Percentiles rank a stretch among this genome's conserved stretches.
Evolutionary conservation across 2,329 filamentous ascomycete genomes (phyloP).

Genomic region (Cadophora sp.): DNA sequence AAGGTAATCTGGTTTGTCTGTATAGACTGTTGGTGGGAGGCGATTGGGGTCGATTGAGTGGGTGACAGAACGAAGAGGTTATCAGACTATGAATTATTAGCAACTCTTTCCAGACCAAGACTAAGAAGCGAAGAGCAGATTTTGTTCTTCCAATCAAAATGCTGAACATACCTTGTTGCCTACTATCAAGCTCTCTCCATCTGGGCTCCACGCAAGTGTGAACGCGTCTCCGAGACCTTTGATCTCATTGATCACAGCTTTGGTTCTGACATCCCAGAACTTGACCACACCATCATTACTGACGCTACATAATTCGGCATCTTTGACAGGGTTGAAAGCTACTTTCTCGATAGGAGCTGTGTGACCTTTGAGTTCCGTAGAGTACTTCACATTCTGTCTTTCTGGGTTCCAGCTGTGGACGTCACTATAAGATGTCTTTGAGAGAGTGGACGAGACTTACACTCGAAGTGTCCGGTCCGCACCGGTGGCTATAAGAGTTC

Average conservation of each 20-base stretch:
- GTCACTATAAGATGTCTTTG: neutral
- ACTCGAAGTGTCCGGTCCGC: slow-evolving; percentile 74
- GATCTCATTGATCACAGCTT: slow-evolving; percentile 73
- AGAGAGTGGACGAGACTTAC: slow-evolving; percentile 29
- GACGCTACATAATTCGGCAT: slow-evolving; percentile 78
- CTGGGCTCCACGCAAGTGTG: slow-evolving; percentile 76
- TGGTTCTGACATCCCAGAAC: slow-evolving; percentile 82
- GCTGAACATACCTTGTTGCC: slow-evolving; percentile 71
- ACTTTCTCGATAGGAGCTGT: slow-evolving; percentile 73
- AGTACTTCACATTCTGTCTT: slow-evolving; percentile 73
- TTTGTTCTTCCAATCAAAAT: slow-evolving; percentile 10
- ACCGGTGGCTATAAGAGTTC: slow-evolving; percentile 84
- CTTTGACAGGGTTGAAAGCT: slow-evolving; percentile 78
- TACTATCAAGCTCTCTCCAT: slow-evolving; percentile 72
- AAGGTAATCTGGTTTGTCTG: slow-evolving; percentile 78
- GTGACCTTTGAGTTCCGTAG: slow-evolving; percentile 77
- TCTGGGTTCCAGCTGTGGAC: slow-evolving; percentile 74
- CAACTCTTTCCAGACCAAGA: neutral
- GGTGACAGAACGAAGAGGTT: slow-evolving; percentile 69
- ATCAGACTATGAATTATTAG: slow-evolving; percentile 56
- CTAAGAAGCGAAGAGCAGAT: neutral
- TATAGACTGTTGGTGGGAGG: slow-evolving; percentile 64
- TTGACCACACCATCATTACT: slow-evolving; percentile 76
- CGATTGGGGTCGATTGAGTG: slow-evolving; percentile 59
- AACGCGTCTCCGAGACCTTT: slow-evolving; percentile 71